Evolutionary conservation across 768 basidiomycete species (phyloP).

Genomic region (Trametes gibbosa): DNA sequence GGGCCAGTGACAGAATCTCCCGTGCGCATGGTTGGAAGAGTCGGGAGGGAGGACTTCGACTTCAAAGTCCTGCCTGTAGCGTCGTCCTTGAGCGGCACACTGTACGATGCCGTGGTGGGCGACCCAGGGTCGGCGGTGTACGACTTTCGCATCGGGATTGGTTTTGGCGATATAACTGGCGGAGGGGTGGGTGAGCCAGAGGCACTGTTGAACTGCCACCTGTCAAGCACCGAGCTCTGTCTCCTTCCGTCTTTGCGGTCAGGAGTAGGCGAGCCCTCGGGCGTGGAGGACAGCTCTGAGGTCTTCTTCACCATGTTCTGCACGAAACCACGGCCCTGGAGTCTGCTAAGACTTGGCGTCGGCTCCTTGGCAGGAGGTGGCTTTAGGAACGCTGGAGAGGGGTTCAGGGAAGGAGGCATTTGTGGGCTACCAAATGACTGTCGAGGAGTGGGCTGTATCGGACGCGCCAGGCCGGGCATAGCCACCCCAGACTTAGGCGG

Average conservation of each 20-base stretch:
- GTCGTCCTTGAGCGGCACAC: conserved; percentile 29
- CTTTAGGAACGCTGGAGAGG: conserved; percentile 61
- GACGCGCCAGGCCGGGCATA: conserved; percentile 45
- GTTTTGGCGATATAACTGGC: conserved; percentile 37
- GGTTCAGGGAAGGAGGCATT: conserved; percentile 38
- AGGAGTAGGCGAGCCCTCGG: conserved; percentile 34
- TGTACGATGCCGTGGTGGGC: conserved; percentile 19
- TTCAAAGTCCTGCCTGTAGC: conserved; percentile 36
- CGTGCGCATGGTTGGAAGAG: conserved; percentile 30
- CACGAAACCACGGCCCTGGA: conserved; percentile 85
- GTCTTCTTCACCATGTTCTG: conserved; percentile 78
- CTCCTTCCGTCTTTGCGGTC: conserved; percentile 35
- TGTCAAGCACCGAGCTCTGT: conserved; percentile 59
- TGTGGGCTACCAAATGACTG: conserved; percentile 42
- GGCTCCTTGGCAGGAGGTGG: conserved; percentile 60
- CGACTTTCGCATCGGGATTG: conserved; percentile 39
- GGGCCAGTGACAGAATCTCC: conserved; percentile 22
- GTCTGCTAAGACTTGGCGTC: conserved; percentile 77
- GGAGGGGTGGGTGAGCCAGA: conserved; percentile 38
- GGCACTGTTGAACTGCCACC: conserved; percentile 53
- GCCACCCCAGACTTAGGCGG: conserved; percentile 25
- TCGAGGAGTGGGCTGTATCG: conserved; percentile 50
- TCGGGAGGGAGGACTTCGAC: conserved; percentile 42
- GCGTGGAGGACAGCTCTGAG: conserved; percentile 43
- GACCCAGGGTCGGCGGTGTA: conserved; percentile 33